A percentile compares a stretch with the other conserved stretches of the same genome.
Conservation (phyloP, 2,329 filamentous ascomycete species). For the Sporothrix inflata region DNA sequence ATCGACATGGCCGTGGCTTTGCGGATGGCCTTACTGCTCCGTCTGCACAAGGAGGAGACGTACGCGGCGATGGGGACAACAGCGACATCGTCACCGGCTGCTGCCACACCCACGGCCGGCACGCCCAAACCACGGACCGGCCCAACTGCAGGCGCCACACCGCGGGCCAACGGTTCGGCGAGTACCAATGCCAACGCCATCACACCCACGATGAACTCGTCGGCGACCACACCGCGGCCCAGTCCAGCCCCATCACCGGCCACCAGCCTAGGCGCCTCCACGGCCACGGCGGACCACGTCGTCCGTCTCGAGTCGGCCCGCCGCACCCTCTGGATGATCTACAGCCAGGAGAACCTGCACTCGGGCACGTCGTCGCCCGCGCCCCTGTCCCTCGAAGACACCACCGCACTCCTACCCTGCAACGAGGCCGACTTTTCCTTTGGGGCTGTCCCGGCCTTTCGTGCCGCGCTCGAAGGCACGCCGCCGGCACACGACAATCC, state of each 20-base stretch:
- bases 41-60: slow-evolving; percentile 59
- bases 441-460: slow-evolving; percentile 51
- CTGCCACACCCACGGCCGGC: neutral
- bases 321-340: slow-evolving; percentile 62
- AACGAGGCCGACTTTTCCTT: slow-evolving; percentile 56
- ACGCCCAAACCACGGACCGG: neutral
- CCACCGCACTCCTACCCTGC: slow-evolving; percentile 57
- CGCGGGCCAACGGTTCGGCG: neutral
- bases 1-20: slow-evolving; percentile 60
- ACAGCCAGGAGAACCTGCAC: slow-evolving; percentile 61
- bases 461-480: slow-evolving; percentile 59
- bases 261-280: slow-evolving; percentile 39
- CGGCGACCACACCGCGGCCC: neutral
- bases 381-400: slow-evolving; percentile 55
- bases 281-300: slow-evolving; percentile 49
- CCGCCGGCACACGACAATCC: slow-evolving; percentile 53
- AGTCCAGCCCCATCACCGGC: neutral
- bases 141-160: neutral
- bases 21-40: slow-evolving; percentile 58
- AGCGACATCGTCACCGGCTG: neutral
- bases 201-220: neutral
- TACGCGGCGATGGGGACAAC: slow-evolving; percentile 45
- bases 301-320: slow-evolving; percentile 58
- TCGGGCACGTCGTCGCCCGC: slow-evolving; percentile 56
- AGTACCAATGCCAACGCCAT: neutral